Percentiles rank a stretch among this genome's conserved stretches.
Conservation (phyloP, 495 filamentous ascomycete species). For the Penicillium lagena region DNA sequence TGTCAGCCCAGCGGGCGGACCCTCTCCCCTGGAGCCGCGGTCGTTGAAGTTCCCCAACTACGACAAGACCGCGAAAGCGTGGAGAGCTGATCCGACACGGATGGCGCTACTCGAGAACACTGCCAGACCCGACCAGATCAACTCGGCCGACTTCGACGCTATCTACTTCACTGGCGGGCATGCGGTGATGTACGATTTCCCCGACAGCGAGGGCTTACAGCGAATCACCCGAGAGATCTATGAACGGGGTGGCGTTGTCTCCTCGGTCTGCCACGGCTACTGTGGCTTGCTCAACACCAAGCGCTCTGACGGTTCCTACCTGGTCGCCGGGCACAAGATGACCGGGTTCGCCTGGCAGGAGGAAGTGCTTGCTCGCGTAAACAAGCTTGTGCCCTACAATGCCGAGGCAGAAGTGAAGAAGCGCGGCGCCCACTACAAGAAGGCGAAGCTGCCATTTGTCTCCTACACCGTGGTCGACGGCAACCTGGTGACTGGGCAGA, state of each 20-base stretch:
- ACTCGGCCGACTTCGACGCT: conserved; percentile 43
- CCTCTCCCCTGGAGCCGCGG: conserved; percentile 47
- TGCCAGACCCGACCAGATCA: conserved; percentile 14
- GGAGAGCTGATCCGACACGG: conserved; percentile 15
- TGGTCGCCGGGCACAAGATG: conserved; percentile 40
- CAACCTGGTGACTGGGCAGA: conserved; percentile 56
- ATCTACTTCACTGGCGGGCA: conserved; percentile 60
- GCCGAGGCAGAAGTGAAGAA: conserved; percentile 41
- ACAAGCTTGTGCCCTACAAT: conserved; percentile 43
- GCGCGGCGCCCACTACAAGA: conserved; percentile 41
- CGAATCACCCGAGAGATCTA: conserved; percentile 48
- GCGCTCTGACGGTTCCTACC: conserved; percentile 32
- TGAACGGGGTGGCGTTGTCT: conserved; percentile 43
- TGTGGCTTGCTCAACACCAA: conserved; percentile 47
- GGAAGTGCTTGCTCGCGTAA: conserved; percentile 40
- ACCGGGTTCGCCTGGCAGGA: conserved; percentile 55
- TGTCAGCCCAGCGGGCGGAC: conserved; percentile 52
- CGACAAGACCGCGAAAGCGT: conserved; percentile 25
- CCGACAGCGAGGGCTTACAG: conserved; percentile 31
- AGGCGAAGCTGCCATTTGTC: conserved; percentile 39
- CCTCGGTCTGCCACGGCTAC: conserved; percentile 55
- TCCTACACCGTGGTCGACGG: conserved; percentile 42
- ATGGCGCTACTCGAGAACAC: conserved; percentile 49
- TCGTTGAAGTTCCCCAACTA: conserved; percentile 49
- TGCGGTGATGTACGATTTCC: conserved; percentile 57